Base-by-base conservation (phyloP, 352 stramenopile genomes). In the Phytophthora fragariae region DNA sequence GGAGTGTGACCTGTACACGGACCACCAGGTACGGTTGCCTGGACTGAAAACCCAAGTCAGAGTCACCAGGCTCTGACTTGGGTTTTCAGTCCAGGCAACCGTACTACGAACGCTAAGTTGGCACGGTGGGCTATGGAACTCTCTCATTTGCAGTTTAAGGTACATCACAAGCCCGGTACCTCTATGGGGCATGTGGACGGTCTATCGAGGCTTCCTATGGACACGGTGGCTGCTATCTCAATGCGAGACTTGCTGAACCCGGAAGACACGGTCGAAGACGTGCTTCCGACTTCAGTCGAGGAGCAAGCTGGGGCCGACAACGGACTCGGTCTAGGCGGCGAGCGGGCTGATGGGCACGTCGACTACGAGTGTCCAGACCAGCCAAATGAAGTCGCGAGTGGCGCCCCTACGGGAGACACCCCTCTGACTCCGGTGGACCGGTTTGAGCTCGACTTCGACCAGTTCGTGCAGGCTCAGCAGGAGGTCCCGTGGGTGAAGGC, bases 151-250 rank as follows among this genome's bases (percentile, higher is more conserved):
- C 62, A 55, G 31, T 61, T 61, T 17, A 61, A 62, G 19, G 50
- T 68, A 3, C 49, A 61, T 29, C 62, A 57, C 17, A 61, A 61
- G 10, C 33, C 62, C 14, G 52, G 52, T 17, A 62, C 21, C 3
- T 19, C 44, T 5, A 57, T 68, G 50, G 52, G 37, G 1, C 62
- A 68, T 46, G 62, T 57, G 15, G 61, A 68, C 14, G 50, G 61
- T 31, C 15, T 68, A 15, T 55, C 37, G 5, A 35, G 49, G 19
- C 21, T 68, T 9, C 61, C 50, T 7, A 11, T 14, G 14, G 21
- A 31, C 5, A 10, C 50, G 27, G 52, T 68, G 17, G 31, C 11
- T 0, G 62, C 54, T 7, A 10, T 70, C 4, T 10, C 29, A 2
- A 29, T 55, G 24, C 21, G 15, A 11, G 53, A 57, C 39, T 14